phyloP scores from a whole-genome alignment of 2,329 filamentous ascomycete genomes.

The Penicillium sumatraense region DNA sequence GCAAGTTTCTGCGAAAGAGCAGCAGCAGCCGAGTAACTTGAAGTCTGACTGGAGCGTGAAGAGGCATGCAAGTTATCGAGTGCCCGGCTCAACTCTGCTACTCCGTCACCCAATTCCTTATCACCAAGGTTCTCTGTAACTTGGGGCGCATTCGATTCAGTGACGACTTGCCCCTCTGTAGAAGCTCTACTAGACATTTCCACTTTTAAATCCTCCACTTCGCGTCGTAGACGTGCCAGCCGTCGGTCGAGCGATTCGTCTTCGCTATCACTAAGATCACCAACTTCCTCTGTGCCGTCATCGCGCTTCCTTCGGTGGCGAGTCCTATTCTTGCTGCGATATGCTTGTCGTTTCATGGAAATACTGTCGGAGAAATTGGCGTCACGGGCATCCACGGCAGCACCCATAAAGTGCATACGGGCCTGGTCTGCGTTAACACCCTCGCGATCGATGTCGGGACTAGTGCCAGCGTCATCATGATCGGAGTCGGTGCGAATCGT shows the following conservation, averaged over 20 bases:
- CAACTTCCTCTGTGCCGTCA: slow-evolving; percentile 63
- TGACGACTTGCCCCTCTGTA: slow-evolving; percentile 60
- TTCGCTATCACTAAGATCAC: slow-evolving; percentile 78
- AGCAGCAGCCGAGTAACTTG: slow-evolving; percentile 40
- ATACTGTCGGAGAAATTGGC: slow-evolving; percentile 92
- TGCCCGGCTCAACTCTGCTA: slow-evolving; percentile 72
- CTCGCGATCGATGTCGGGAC: slow-evolving; percentile 73
- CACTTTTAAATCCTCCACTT: slow-evolving; percentile 75
- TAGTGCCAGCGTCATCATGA: slow-evolving; percentile 59
- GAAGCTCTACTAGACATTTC: slow-evolving; percentile 48
- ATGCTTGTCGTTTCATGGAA: slow-evolving; percentile 79
- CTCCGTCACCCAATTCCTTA: slow-evolving; percentile 57
- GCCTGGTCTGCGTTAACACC: slow-evolving; percentile 78
- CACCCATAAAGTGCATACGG: slow-evolving; percentile 75
- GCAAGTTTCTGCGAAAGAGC: slow-evolving; percentile 40
- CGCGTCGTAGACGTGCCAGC: slow-evolving; percentile 79
- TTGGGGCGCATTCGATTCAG: not conserved
- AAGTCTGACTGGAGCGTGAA: slow-evolving; percentile 27
- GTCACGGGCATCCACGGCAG: slow-evolving; percentile 74
- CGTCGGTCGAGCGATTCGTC: slow-evolving; percentile 77
- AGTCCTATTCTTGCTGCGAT: slow-evolving; percentile 67
- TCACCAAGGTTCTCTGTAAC: slow-evolving; percentile 47
- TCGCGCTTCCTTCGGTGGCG: slow-evolving; percentile 58
- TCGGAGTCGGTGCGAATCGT: slow-evolving; percentile 62
- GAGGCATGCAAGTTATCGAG: slow-evolving; percentile 66